These are phyloP conservation scores for Sarocladium kiliense DNA, from an alignment of 2,329 filamentous ascomycete species.

Conservation along the genomic window DNA sequence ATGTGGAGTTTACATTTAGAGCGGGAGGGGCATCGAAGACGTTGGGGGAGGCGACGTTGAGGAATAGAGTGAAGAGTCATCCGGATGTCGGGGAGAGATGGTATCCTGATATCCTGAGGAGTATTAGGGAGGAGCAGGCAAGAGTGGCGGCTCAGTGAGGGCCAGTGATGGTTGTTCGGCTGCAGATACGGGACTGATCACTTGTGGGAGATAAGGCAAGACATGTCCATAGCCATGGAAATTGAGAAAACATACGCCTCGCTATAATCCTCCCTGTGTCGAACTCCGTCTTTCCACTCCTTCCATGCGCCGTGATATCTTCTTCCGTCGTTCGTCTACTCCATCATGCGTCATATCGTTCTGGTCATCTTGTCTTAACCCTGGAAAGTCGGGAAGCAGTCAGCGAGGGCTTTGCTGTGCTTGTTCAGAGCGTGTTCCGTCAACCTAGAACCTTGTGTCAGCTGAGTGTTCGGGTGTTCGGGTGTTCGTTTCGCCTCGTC, in stretches of 20 bases:
- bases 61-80: constrained; percentile 82
- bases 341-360: not conserved
- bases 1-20: constrained; percentile 83
- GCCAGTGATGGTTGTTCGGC: not conserved
- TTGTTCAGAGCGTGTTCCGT: constrained; percentile 70
- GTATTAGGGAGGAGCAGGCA: constrained; percentile 55
- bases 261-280: constrained; percentile 5
- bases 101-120: constrained; percentile 60
- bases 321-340: not conserved
- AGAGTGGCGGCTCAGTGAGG: constrained; percentile 18
- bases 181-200: no score
- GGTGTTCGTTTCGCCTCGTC: no score
- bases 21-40: constrained; percentile 61
- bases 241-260: constrained; percentile 8
- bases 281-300: not conserved
- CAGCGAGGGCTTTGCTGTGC: constrained; percentile 65
- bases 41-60: constrained; percentile 76
- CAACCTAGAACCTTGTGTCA: constrained; percentile 38
- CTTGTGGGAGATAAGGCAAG: no score
- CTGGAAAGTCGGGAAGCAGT: constrained; percentile 60
- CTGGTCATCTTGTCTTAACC: constrained; percentile 7
- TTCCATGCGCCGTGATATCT: not conserved
- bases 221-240: constrained; percentile 3
- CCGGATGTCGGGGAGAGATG: constrained; percentile 81
- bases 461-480: not conserved